These are phyloP conservation scores for Ceratocystiopsis minuta DNA, from an alignment of 2,329 filamentous ascomycete genomes.

Conservation along the genomic window DNA sequence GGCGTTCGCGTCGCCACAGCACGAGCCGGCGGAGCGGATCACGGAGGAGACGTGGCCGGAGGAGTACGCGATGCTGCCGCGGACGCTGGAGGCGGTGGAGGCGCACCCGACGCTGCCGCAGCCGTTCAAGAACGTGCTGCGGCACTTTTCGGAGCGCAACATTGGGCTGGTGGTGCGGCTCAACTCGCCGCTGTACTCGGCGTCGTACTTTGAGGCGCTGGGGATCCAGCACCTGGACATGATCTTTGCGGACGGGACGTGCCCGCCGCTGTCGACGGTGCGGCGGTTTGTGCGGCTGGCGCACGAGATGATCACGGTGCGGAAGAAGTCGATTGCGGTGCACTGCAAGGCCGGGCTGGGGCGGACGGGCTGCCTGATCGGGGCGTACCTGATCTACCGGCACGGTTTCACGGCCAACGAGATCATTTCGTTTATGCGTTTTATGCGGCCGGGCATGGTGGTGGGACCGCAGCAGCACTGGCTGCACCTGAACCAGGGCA, in stretches of 20 bases:
- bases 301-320: slow-evolving; percentile 81
- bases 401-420: slow-evolving; percentile 96
- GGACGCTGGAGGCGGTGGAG: slow-evolving; percentile 55
- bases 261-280: slow-evolving; percentile 74
- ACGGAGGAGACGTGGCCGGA: slow-evolving; percentile 43
- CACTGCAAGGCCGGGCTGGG: slow-evolving; percentile 97
- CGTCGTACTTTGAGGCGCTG: slow-evolving; percentile 89
- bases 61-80: slow-evolving; percentile 56
- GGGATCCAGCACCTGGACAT: slow-evolving; percentile 95
- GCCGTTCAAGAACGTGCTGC: slow-evolving; percentile 90
- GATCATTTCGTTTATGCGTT: slow-evolving; percentile 94
- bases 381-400: slow-evolving; percentile 92
- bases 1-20: slow-evolving; percentile 88
- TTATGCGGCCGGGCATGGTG: slow-evolving; percentile 98
- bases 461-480: slow-evolving; percentile 97
- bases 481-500: slow-evolving; percentile 91
- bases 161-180: slow-evolving; percentile 87
- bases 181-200: slow-evolving; percentile 90
- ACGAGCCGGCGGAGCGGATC: slow-evolving; percentile 56
- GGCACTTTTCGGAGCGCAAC: slow-evolving; percentile 72
- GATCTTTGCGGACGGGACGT: slow-evolving; percentile 98
- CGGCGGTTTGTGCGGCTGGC: slow-evolving; percentile 88
- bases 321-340: slow-evolving; percentile 85
- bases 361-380: slow-evolving; percentile 88
- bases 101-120: slow-evolving; percentile 52